Evolutionary conservation across 805 yeast species (phyloP).

Genomic region (Suhomyces sp.): DNA sequence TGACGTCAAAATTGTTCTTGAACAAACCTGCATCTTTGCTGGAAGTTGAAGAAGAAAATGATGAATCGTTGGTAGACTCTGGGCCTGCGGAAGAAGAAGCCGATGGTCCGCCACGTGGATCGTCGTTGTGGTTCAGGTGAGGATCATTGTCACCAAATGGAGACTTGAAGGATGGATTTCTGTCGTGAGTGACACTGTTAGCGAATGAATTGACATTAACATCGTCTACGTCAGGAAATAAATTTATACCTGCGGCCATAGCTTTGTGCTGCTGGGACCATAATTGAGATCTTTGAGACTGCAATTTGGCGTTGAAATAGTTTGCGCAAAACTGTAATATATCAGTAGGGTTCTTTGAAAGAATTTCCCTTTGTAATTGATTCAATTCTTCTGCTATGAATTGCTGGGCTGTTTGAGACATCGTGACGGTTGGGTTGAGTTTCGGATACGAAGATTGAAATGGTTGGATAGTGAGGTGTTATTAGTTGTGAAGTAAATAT

Average conservation of each 20-base stretch:
- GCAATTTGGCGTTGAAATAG: constrained; percentile 62
- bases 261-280: constrained; percentile 52
- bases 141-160: constrained; percentile 68
- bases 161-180: constrained; percentile 52
- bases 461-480: neutral
- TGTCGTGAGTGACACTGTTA: constrained; percentile 22
- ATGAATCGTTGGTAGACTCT: constrained; percentile 6
- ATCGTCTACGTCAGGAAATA: constrained; percentile 40
- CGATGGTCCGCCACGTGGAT: constrained; percentile 8
- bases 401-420: constrained; percentile 9
- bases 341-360: constrained; percentile 57
- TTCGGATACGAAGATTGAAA: neutral
- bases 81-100: constrained; percentile 3
- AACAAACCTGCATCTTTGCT: constrained; percentile 9
- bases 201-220: constrained; percentile 31
- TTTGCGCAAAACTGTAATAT: constrained; percentile 73
- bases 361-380: constrained; percentile 56
- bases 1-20: constrained; percentile 14
- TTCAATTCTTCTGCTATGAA: constrained; percentile 50
- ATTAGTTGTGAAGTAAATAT: neutral
- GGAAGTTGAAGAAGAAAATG: constrained; percentile 9
- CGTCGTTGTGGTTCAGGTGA: constrained; percentile 42
- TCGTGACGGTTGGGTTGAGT: constrained; percentile 3
- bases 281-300: constrained; percentile 52
- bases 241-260: constrained; percentile 47